Percentiles rank a stretch among this genome's conserved stretches.
Conservation (phyloP, 495 filamentous ascomycete genomes). For the Podospora anserina region DNA sequence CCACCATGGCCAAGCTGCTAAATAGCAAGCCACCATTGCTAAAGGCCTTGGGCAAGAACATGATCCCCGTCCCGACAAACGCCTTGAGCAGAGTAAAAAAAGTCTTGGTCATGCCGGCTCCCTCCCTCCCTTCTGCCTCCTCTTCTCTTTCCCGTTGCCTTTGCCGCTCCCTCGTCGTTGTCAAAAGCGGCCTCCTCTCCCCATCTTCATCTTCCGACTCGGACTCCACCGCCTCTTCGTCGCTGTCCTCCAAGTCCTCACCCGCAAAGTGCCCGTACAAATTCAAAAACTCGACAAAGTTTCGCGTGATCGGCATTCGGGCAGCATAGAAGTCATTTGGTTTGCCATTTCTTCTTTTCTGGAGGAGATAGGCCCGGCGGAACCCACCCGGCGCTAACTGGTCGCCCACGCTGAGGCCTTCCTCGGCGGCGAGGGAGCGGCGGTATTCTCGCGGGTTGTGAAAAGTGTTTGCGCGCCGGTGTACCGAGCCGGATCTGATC, state of each 20-base stretch:
- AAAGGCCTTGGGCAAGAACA: conserved; percentile 68
- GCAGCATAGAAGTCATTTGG: conserved; percentile 43
- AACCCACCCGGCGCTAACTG: conserved; percentile 60
- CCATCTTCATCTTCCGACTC: conserved; percentile 46
- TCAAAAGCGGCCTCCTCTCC: conserved; percentile 55
- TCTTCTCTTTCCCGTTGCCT: not conserved
- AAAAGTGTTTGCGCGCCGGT: conserved; percentile 58
- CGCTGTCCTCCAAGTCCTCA: conserved; percentile 64
- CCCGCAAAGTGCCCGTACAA: conserved; percentile 70
- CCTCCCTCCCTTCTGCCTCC: conserved; percentile 30
- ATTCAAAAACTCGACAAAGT: conserved; percentile 67
- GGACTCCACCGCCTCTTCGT: conserved; percentile 52
- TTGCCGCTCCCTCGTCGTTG: conserved; percentile 42
- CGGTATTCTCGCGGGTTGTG: conserved; percentile 40
- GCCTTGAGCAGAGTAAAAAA: conserved; percentile 68
- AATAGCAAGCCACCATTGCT: conserved; percentile 66
- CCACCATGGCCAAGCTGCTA: conserved; percentile 56
- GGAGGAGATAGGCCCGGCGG: conserved; percentile 56
- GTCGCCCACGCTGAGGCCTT: conserved; percentile 45
- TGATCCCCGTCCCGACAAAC: conserved; percentile 64
- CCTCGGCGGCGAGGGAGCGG: conserved; percentile 39
- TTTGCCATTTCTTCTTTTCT: conserved; percentile 27
- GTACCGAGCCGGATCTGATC: conserved; percentile 11
- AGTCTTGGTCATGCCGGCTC: conserved; percentile 58
- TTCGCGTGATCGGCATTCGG: conserved; percentile 52